Percentiles rank a stretch among this genome's conserved stretches.
phyloP scores from a whole-genome alignment of 257 asterid species.

The Penstemon newberryi region DNA sequence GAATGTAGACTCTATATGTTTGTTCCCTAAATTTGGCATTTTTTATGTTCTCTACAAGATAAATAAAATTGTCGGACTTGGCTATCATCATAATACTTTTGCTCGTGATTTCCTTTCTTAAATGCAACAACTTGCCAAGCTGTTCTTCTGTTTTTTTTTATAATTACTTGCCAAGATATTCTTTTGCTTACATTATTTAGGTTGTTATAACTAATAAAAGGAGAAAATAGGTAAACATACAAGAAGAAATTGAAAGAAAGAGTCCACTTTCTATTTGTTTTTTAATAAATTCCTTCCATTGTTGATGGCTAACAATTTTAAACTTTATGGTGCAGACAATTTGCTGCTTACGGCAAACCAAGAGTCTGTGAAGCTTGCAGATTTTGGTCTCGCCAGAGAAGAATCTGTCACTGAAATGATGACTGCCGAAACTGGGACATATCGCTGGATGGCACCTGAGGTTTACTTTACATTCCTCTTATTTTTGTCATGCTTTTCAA shows the following conservation, averaged over 20 bases:
- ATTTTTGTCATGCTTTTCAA: neutral
- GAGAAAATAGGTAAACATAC: neutral
- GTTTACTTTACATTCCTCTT: conserved; percentile 36
- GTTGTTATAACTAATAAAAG: neutral
- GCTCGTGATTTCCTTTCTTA: neutral
- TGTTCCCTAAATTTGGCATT: conserved; percentile 20
- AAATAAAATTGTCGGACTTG: conserved; percentile 22
- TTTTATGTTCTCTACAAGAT: conserved; percentile 9
- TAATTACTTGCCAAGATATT: neutral
- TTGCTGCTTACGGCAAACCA: conserved; percentile 90
- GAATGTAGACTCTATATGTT: conserved; percentile 17
- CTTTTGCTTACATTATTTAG: neutral
- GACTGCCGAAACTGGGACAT: conserved; percentile 99
- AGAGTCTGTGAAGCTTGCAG: conserved; percentile 95
- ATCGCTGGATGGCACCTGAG: conserved; percentile 99
- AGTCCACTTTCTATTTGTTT: neutral
- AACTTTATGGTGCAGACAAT: conserved; percentile 70
- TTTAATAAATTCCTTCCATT: conserved; percentile 11
- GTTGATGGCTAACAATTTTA: conserved; percentile 20
- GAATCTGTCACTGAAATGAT: conserved; percentile 96
- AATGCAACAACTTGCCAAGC: conserved; percentile 5
- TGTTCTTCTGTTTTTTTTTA: neutral
- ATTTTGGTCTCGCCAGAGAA: conserved; percentile 99
- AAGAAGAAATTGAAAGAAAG: neutral
- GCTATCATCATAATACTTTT: conserved; percentile 18